Evolutionary conservation across 2,329 filamentous ascomycete species (phyloP).

Genomic region (Plenodomus biglobosus): DNA sequence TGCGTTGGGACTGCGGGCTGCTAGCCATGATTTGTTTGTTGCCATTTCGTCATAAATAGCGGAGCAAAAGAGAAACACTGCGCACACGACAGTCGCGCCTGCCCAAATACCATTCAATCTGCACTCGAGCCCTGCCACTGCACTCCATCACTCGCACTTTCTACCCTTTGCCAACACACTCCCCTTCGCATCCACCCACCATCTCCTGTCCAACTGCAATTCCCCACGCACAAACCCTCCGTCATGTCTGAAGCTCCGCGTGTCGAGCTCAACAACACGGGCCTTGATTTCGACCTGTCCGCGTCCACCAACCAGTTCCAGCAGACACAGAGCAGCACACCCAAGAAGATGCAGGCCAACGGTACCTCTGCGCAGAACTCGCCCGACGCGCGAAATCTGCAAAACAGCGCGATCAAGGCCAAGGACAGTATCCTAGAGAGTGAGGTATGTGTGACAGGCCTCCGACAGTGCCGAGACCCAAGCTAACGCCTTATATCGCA

Average conservation of each 20-base stretch:
- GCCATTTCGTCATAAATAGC: conserved; percentile 2
- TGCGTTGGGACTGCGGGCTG: conserved; percentile 2
- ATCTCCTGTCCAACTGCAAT: neutral
- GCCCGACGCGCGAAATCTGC: conserved; percentile 23
- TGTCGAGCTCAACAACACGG: conserved; percentile 32
- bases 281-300: conserved; percentile 32
- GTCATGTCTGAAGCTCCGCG: conserved; percentile 38
- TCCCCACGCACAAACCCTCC: neutral
- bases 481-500: conserved; percentile 41
- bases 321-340: conserved; percentile 24
- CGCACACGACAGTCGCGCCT: conserved; percentile 20
- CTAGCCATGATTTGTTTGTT: conserved; percentile 5
- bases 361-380: conserved; percentile 19
- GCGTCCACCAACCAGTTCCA: conserved; percentile 25
- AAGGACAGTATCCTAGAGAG: conserved; percentile 46
- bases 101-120: conserved; percentile 2
- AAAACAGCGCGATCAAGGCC: conserved; percentile 31
- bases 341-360: conserved; percentile 21
- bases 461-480: conserved; percentile 38
- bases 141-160: neutral
- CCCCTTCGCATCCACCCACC: conserved; percentile 2
- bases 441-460: conserved; percentile 47
- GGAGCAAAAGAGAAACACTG: neutral
- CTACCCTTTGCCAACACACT: neutral
- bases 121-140: neutral